Conservation (phyloP, 768 basidiomycete genomes). For the Termitomyces bulborhizus region DNA sequence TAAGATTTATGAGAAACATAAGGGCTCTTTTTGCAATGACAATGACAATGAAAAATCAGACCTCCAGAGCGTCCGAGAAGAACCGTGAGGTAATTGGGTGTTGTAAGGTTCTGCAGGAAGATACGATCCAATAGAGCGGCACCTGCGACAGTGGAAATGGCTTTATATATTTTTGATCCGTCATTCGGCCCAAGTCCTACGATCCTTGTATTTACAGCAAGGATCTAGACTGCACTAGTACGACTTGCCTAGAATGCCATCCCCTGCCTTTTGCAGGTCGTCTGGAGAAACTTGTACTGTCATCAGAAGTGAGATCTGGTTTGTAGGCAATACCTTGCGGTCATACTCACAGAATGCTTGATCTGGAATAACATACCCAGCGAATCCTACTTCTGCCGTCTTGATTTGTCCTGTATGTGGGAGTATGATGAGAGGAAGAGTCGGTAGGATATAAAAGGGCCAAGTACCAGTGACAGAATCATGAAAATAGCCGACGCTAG, state of each 20-base stretch:
- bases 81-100: constrained; percentile 57
- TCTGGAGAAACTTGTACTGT: constrained; percentile 36
- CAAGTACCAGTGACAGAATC: constrained; percentile 43
- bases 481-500: constrained; percentile 45
- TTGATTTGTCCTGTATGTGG: constrained; percentile 35
- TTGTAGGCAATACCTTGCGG: constrained; percentile 4
- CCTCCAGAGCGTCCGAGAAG: constrained; percentile 53
- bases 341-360: constrained; percentile 41
- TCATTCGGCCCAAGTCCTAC: constrained; percentile 61
- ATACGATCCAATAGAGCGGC: constrained; percentile 58
- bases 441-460: background rate
- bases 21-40: background rate
- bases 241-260: constrained; percentile 21
- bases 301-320: background rate
- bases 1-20: background rate
- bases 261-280: constrained; percentile 22
- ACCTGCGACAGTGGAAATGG: constrained; percentile 30
- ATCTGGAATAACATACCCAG: constrained; percentile 34
- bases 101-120: constrained; percentile 51
- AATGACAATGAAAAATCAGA: background rate
- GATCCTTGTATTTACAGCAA: constrained; percentile 5
- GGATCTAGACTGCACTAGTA: background rate
- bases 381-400: constrained; percentile 36
- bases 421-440: background rate
- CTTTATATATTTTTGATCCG: constrained; percentile 40